Base-by-base conservation (phyloP, 306 rosid species). In the Begonia fuchsioides region DNA sequence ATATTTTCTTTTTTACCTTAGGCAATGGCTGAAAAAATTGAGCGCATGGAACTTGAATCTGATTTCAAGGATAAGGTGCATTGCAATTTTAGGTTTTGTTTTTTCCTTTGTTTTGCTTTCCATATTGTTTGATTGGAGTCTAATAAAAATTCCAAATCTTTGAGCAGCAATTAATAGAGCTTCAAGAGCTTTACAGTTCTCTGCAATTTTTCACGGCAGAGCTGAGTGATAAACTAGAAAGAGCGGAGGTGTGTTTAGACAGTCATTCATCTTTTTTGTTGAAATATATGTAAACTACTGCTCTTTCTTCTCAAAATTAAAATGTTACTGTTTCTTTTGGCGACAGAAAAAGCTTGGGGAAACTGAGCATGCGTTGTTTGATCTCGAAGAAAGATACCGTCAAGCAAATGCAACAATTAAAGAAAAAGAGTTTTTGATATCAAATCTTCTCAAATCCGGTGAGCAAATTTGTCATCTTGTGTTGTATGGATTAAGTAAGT, bases 1-100 rank as follows among this genome's bases (percentile, higher is more conserved):
- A 32, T 50, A 35, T 58, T 43, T 54, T 26, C 35, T 62, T 44
- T 39, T 9, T 49, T 8, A 43, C 62, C 56, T 19, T 57, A 92
- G 98, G 94, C 96, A 53, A 92, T 92, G 99, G 57, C 88, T 58
- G 99, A 92, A 64, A 92, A 82, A 71, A 86, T 92, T 49, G 96
- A 92, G 68, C 93, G 93, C 46, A 82, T 92, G 99, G 99, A 92
- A 73, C 83, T 67, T 61, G 94, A 77, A 16, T 81, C 73, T 13
- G 96, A 92, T 43, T 75, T 93, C n/a, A 92, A 92, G 76, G 99
- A 92, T 68, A 92, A 92, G 93, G 99, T 92, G 68, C 32, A 43
- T 67, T 19, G 54, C 52, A 19, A 11, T 17, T 15, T 17, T 49
- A 66, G 62, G 52, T 61, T 61, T 46, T 32, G 17, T 75, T 60